Conservation (phyloP, 768 basidiomycete species). For the Trichaptum fuscoviolaceum region DNA sequence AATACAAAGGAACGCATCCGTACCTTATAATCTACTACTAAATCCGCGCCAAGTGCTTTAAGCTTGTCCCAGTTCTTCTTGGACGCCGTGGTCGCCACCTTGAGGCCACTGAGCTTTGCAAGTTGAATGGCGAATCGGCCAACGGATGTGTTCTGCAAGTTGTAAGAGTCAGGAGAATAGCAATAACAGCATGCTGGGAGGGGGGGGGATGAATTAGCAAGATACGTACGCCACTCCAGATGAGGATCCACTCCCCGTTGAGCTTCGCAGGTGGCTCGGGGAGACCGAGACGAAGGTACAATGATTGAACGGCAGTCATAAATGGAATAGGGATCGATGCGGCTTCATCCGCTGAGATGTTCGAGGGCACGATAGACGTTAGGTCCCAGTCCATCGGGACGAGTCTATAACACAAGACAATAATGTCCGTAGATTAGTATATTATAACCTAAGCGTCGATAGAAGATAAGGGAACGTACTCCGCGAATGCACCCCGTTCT, state of each 20-base stretch:
- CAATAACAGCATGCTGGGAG: background rate
- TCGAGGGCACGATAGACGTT: conserved; percentile 1
- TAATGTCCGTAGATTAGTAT: background rate
- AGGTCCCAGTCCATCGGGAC: conserved; percentile 1
- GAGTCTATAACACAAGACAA: background rate
- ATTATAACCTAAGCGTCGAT: background rate
- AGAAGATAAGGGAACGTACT: conserved; percentile 15
- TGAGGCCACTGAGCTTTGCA: conserved; percentile 36
- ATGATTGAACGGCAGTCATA: conserved; percentile 20
- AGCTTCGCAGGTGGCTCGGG: conserved; percentile 14
- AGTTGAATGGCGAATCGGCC: conserved; percentile 36
- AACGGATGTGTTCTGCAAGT: conserved; percentile 15
- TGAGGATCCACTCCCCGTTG: background rate
- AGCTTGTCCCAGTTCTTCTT: conserved; percentile 32
- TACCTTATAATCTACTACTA: conserved; percentile 40
- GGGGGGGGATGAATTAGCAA: background rate
- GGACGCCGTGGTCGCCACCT: conserved; percentile 42
- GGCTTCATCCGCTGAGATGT: background rate
- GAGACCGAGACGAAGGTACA: conserved; percentile 17
- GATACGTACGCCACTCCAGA: background rate
- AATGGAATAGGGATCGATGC: conserved; percentile 7
- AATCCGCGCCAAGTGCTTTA: conserved; percentile 37
- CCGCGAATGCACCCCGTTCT: conserved; percentile 22
- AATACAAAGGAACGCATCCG: background rate
- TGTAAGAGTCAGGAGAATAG: background rate